Percentiles rank a stretch among this genome's conserved stretches.
Evolutionary conservation across 768 basidiomycete genomes (phyloP).

Genomic region (Auriscalpium vulgare): DNA sequence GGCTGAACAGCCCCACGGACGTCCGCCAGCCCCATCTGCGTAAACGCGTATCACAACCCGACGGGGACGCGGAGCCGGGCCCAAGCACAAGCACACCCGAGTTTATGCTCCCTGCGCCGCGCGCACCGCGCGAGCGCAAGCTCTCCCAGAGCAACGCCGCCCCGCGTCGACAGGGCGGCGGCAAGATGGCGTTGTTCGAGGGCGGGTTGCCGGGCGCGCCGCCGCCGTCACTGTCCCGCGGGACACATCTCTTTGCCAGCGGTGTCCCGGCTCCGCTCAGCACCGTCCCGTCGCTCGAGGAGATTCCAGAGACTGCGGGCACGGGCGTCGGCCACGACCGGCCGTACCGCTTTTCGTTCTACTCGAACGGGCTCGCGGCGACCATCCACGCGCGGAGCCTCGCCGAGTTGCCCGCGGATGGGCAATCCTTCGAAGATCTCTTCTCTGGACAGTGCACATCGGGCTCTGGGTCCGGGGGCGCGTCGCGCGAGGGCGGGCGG

Average conservation of each 20-base stretch:
- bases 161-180: conserved; percentile 54
- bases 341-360: conserved; percentile 97
- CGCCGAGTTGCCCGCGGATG: conserved; percentile 88
- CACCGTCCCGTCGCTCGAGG: conserved; percentile 33
- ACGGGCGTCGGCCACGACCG: conserved; percentile 25
- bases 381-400: conserved; percentile 94
- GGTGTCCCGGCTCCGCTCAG: conserved; percentile 24
- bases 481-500: not conserved
- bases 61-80: conserved; percentile 8
- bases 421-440: conserved; percentile 87
- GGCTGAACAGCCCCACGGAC: conserved; percentile 38
- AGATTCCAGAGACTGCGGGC: conserved; percentile 19
- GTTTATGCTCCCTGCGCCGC: conserved; percentile 30
- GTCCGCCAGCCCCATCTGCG: conserved; percentile 10
- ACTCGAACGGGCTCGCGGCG: conserved; percentile 84
- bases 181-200: conserved; percentile 92
- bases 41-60: conserved; percentile 16
- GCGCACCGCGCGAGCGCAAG: conserved; percentile 75
- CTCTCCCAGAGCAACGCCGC: conserved; percentile 74
- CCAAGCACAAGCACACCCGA: conserved; percentile 15
- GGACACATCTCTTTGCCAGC: conserved; percentile 17
- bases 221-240: conserved; percentile 37
- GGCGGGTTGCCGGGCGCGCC: conserved; percentile 33
- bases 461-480: not conserved
- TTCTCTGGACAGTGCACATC: conserved; percentile 45